Evolutionary conservation across 1,284 basidiomycete species (phyloP).

Genomic region (Sporisorium scitamineum): DNA sequence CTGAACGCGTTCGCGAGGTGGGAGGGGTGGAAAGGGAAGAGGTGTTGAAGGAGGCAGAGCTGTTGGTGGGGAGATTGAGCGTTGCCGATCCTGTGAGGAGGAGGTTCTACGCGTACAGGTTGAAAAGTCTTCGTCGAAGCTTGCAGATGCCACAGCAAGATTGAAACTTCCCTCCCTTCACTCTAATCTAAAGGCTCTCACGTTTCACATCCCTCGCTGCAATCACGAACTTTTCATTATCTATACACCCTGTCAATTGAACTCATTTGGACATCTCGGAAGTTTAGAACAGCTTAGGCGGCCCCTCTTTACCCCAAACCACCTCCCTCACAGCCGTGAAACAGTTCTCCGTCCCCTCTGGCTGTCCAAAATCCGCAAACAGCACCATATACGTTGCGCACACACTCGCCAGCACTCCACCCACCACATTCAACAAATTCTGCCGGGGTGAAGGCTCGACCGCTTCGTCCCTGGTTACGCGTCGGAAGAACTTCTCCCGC

Average conservation of each 20-base stretch:
- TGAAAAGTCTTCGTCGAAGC: constrained; percentile 21
- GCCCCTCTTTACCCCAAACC: constrained; percentile 33
- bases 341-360: constrained; percentile 17
- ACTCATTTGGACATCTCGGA: neutral
- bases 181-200: no score
- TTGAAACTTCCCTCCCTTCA: neutral
- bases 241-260: neutral
- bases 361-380: constrained; percentile 39
- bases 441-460: constrained; percentile 17
- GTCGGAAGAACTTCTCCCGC: constrained; percentile 40
- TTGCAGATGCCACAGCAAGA: neutral
- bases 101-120: constrained; percentile 45
- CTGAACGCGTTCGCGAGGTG: neutral
- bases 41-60: constrained; percentile 23
- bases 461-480: constrained; percentile 31
- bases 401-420: constrained; percentile 12
- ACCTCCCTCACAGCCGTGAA: constrained; percentile 19
- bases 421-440: constrained; percentile 36
- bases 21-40: neutral
- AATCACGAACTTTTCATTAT: neutral
- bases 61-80: constrained; percentile 31
- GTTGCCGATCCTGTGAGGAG: constrained; percentile 51
- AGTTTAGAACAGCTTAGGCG: constrained; percentile 23
- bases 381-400: constrained; percentile 35
- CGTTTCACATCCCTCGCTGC: no score